Conservation (phyloP, 371 early-diverging fungal genomes). For the Rhizopus stolonifer region DNA sequence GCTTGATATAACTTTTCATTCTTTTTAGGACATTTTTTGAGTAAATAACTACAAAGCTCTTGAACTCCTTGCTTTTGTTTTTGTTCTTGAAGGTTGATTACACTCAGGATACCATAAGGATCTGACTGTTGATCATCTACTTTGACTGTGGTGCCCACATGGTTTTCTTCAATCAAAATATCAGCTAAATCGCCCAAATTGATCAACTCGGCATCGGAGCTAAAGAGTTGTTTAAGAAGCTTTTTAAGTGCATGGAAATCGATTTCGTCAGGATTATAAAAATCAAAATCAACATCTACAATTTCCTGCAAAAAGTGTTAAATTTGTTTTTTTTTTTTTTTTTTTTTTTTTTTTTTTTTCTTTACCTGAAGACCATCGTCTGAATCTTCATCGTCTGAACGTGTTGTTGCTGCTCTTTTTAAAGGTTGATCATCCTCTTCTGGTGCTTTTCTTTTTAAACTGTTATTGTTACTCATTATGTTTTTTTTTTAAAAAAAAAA, state of each 20-base stretch:
- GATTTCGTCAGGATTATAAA: conserved; percentile 82
- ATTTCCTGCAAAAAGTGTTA: conserved; percentile 58
- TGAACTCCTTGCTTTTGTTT: conserved; percentile 54
- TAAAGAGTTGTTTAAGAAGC: conserved; percentile 76
- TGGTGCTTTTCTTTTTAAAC: conserved; percentile 46
- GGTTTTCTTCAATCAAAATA: conserved; percentile 74
- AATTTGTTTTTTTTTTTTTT: no score
- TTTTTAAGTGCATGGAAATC: conserved; percentile 94
- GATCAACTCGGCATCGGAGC: conserved; percentile 76
- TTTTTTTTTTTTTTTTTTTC: background rate
- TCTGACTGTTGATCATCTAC: conserved; percentile 79
- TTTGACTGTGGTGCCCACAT: conserved; percentile 91
- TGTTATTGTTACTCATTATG: conserved; percentile 13
- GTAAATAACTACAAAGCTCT: conserved; percentile 60
- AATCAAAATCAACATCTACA: conserved; percentile 94
- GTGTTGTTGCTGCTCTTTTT: conserved; percentile 19
- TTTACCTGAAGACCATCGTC: conserved; percentile 48
- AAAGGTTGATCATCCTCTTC: conserved; percentile 16
- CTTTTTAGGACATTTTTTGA: conserved; percentile 63
- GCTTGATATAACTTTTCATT: conserved; percentile 39
- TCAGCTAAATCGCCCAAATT: conserved; percentile 81
- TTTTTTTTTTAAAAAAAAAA: conserved; percentile 1
- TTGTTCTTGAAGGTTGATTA: conserved; percentile 71
- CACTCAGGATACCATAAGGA: conserved; percentile 88
- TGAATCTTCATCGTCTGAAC: conserved; percentile 46